These are phyloP conservation scores for Gossypium bickii DNA, from an alignment of 345 rosid genomes.

Conservation along the genomic window DNA sequence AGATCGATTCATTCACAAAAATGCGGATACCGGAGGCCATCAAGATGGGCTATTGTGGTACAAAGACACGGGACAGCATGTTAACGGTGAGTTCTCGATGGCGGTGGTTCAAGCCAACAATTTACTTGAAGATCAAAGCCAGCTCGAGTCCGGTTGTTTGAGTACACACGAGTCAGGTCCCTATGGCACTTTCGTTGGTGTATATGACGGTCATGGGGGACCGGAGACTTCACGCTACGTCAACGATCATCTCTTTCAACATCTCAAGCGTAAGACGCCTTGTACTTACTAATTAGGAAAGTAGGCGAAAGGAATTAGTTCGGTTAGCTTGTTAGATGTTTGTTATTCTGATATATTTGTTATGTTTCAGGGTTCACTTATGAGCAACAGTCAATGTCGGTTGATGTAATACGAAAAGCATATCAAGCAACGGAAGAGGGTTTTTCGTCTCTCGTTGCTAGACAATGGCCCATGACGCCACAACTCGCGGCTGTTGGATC, in stretches of 20 bases:
- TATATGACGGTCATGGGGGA: slow-evolving; percentile 89
- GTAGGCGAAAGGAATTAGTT: not conserved
- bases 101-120: slow-evolving; percentile 89
- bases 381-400: slow-evolving; percentile 70
- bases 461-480: slow-evolving; percentile 62
- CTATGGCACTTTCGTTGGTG: slow-evolving; percentile 78
- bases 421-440: slow-evolving; percentile 90
- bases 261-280: slow-evolving; percentile 59
- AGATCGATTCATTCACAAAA: slow-evolving; percentile 45
- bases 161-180: slow-evolving; percentile 52
- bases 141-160: slow-evolving; percentile 76
- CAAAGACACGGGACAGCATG: slow-evolving; percentile 69
- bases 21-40: slow-evolving; percentile 59
- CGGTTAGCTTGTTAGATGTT: not conserved
- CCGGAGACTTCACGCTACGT: slow-evolving; percentile 81
- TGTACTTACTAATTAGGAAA: slow-evolving; percentile 7
- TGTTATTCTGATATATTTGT: slow-evolving; percentile 11
- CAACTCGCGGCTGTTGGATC: slow-evolving; percentile 90
- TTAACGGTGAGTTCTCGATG: slow-evolving; percentile 84
- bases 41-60: slow-evolving; percentile 86
- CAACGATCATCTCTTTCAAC: slow-evolving; percentile 70
- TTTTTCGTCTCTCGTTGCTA: slow-evolving; percentile 58
- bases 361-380: slow-evolving; percentile 57
- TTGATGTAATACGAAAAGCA: slow-evolving; percentile 71
- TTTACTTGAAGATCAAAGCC: slow-evolving; percentile 87